A percentile compares a stretch with the other conserved stretches of the same genome.
These are phyloP conservation scores for Stephania yunnanensis DNA, from an alignment of 164 flowering plant species.

Conservation along the genomic window DNA sequence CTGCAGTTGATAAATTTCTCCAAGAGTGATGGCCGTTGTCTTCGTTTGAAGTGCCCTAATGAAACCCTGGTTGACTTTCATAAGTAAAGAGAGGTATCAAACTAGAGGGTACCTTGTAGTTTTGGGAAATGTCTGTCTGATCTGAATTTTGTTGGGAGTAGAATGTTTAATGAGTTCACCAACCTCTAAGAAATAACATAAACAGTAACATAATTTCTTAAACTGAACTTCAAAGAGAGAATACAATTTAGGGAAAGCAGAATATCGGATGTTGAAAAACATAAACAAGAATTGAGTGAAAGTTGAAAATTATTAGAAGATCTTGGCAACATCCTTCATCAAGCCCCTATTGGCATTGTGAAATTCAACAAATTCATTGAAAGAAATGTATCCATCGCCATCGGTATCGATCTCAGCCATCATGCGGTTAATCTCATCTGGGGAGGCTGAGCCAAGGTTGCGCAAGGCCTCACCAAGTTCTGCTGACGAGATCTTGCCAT, in stretches of 20 bases:
- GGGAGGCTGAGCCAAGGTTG: conserved; percentile 35
- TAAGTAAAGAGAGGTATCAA: too few relatives aligned
- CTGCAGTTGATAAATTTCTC: too few relatives aligned
- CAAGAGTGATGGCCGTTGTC: too few relatives aligned
- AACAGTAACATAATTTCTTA: background rate
- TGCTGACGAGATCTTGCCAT: conserved; percentile 30
- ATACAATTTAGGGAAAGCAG: background rate
- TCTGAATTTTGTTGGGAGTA: too few relatives aligned
- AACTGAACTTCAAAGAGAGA: background rate
- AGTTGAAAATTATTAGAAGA: conserved; percentile 23
- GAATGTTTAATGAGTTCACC: too few relatives aligned
- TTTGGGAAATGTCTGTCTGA: too few relatives aligned
- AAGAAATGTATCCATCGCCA: conserved; percentile 58
- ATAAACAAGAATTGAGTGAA: background rate
- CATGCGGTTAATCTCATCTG: conserved; percentile 40
- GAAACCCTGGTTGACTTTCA: too few relatives aligned
- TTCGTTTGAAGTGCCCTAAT: too few relatives aligned
- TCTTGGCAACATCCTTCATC: conserved; percentile 57
- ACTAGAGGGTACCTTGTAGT: too few relatives aligned
- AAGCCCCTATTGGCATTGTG: conserved; percentile 44
- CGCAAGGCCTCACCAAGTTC: conserved; percentile 55
- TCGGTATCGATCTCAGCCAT: conserved; percentile 66
- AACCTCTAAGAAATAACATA: too few relatives aligned
- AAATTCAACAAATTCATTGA: conserved; percentile 40
- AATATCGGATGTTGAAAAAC: too few relatives aligned